Conservation (phyloP, 192 early-diverging fungal species). For the Dissophora ornata region DNA sequence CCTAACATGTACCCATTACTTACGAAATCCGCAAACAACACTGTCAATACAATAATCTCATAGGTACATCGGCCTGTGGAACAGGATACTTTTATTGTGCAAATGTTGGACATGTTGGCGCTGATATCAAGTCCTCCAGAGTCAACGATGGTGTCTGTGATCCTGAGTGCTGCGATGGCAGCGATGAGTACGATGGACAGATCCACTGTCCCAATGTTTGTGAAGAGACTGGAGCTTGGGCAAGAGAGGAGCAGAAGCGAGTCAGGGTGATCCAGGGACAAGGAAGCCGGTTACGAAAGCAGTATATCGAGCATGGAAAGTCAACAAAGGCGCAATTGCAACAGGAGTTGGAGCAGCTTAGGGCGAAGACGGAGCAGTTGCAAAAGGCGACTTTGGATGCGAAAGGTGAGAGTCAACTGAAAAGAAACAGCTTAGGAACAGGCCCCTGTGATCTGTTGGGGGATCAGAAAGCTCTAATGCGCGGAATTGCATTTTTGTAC, state of each 20-base stretch:
- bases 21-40: too few relatives aligned
- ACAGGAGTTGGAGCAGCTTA: conserved; percentile 16
- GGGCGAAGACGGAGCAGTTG: conserved; percentile 11
- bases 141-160: conserved; percentile 98
- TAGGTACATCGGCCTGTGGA: conserved; percentile 92
- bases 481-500: background rate
- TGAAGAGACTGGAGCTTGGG: conserved; percentile 64
- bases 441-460: too few relatives aligned
- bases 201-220: conserved; percentile 83
- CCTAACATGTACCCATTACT: background rate
- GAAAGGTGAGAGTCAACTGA: conserved; percentile 33
- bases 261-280: conserved; percentile 21
- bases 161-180: conserved; percentile 95
- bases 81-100: conserved; percentile 84
- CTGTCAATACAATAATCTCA: background rate
- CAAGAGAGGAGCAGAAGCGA: conserved; percentile 51
- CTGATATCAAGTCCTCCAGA: conserved; percentile 70
- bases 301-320: conserved; percentile 32
- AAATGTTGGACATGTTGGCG: conserved; percentile 80
- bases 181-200: conserved; percentile 80
- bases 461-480: too few relatives aligned
- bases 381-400: conserved; percentile 36
- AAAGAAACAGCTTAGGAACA: too few relatives aligned
- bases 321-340: conserved; percentile 10
- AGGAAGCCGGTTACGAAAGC: conserved; percentile 34